These are phyloP conservation scores for Annulohypoxylon stygium DNA, from an alignment of 495 filamentous ascomycete genomes.

Conservation along the genomic window DNA sequence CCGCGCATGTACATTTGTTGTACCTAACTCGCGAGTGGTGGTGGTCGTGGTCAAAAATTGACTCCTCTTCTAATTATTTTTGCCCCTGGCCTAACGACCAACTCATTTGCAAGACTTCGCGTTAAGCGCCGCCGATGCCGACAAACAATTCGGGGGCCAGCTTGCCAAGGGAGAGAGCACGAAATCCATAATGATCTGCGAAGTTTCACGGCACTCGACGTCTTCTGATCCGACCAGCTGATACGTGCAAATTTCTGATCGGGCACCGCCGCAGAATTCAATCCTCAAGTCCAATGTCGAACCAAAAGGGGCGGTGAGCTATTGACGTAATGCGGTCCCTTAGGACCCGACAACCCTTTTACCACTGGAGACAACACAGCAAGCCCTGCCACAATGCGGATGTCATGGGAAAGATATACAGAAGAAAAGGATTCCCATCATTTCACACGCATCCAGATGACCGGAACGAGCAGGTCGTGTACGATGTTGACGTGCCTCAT, in stretches of 20 bases:
- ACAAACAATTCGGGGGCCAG: slow-evolving; percentile 26
- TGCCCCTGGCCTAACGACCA: slow-evolving; percentile 16
- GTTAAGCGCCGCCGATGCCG: slow-evolving; percentile 29
- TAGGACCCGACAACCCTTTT: slow-evolving; percentile 30
- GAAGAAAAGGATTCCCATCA: slow-evolving; percentile 30
- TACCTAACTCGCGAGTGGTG: not conserved
- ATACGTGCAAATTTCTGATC: slow-evolving; percentile 41
- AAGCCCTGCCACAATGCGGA: slow-evolving; percentile 38
- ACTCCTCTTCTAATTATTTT: slow-evolving; percentile 19
- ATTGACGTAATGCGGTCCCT: slow-evolving; percentile 46
- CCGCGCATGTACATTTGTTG: slow-evolving; percentile 24
- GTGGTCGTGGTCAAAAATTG: not conserved
- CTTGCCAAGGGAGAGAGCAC: slow-evolving; percentile 1
- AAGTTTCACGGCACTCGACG: slow-evolving; percentile 28
- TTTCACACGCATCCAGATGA: slow-evolving; percentile 37
- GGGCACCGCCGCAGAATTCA: slow-evolving; percentile 46
- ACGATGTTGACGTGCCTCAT: slow-evolving; percentile 48
- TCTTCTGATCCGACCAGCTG: slow-evolving; percentile 32
- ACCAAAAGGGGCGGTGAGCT: slow-evolving; percentile 48
- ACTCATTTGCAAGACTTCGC: slow-evolving; percentile 13
- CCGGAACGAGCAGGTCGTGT: slow-evolving; percentile 40
- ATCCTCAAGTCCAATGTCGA: slow-evolving; percentile 42
- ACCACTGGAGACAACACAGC: slow-evolving; percentile 48
- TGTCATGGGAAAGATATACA: slow-evolving; percentile 35
- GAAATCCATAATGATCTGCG: slow-evolving; percentile 30